Evolutionary conservation across 129 eudicot species (phyloP), one percentile per base, ranked within the genome.

Genomic region (Mikania micrantha): DNA sequence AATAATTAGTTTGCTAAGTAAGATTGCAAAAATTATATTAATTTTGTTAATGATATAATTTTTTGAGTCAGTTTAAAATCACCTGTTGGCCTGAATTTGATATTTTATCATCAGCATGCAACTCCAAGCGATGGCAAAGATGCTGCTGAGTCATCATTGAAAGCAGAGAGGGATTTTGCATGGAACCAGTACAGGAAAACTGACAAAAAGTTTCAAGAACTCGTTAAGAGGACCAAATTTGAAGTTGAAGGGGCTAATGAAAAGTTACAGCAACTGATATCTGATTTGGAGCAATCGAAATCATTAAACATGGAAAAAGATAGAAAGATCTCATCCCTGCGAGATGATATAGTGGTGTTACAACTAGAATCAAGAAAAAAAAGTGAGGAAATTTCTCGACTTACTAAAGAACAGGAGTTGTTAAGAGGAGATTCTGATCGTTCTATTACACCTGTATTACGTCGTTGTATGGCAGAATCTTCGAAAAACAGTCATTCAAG

Each of bases 101-200:
- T 35, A 56, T 16, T 67, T 47, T 45, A 4, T 75, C 42, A 0
- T 34, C 70, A 75, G 79, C 74, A 62, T 58, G 74, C 61, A 45
- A 67, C 79, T 0, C 52, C 64, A 7, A 67, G 74, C 52, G 68
- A 24, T 19, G 7, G 39, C 63, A 80, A 68, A 70, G 70, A 73
- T 36, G 60, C 57, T 69, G 72, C 64, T 17, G 79, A 66, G 72
- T 54, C 91, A 69, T 82, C 91, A 10, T 52, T 85, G 10, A 77
- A 74, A 75, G 80, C 82, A 15, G 96, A 88, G 84, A 85, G 81
- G 71, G 74, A 77, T 29, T 85, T 85, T 74, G 77, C 85, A 11
- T 85, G 96, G 93, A 85, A 88, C 58, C 96, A 83, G 71, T 85
- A 31, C 58, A 70, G 58, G 17, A 75, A 58, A 78, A 76, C 74